Conservation (phyloP, 306 rosid genomes). For the Cucumis sativus region Cucumber_9930_V3 NC_026655.2:6249501-6250000, state of each 20-base stretch:
- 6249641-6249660: conserved; percentile 30
- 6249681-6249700: background rate
- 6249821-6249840: conserved; percentile 92
- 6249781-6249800: conserved; percentile 94
- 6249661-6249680: background rate
- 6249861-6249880: conserved; percentile 68
- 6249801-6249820: conserved; percentile 96
- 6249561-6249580: conserved; percentile 87
- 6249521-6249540: conserved; percentile 66
- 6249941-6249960: background rate
- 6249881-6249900: conserved; percentile 39
- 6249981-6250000: background rate
- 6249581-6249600: conserved; percentile 63
- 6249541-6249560: conserved; percentile 84
- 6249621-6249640: conserved; percentile 88
- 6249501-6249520: conserved; percentile 83
- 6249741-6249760: background rate
- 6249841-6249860: conserved; percentile 97
- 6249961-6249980: background rate
- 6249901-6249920: conserved; percentile 10
- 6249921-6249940: background rate
- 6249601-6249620: conserved; percentile 67
- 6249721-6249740: background rate
- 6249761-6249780: conserved; percentile 64
- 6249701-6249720: background rate